Conservation (phyloP, 2,329 filamentous ascomycete species). For the Colletotrichum aenigma region DNA sequence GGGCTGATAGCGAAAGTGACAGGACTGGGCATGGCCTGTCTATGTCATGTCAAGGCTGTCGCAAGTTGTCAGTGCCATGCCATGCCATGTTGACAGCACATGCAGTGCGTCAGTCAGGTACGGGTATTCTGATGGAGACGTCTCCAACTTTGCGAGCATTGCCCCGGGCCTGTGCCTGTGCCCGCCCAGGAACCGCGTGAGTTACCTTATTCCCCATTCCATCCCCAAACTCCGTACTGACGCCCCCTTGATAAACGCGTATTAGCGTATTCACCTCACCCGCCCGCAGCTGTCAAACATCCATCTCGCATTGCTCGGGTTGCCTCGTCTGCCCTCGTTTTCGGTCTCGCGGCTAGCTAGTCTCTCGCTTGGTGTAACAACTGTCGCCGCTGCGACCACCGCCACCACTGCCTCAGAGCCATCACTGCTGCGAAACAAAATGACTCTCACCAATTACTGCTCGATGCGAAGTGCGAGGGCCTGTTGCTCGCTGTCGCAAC, state of each 20-base stretch:
- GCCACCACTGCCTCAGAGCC: background rate
- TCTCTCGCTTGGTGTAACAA: background rate
- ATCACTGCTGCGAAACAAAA: background rate
- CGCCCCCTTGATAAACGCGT: background rate
- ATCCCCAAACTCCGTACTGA: background rate
- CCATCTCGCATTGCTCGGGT: background rate
- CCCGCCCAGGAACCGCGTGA: background rate
- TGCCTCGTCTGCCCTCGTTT: background rate
- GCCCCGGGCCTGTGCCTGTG: background rate
- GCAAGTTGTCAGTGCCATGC: background rate
- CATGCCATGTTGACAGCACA: background rate
- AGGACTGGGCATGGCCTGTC: background rate
- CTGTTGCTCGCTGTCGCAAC: background rate
- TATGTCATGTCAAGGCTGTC: background rate
- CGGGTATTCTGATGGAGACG: background rate
- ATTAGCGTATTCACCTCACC: background rate
- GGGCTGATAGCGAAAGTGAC: background rate
- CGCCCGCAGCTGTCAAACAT: background rate
- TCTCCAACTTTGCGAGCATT: background rate
- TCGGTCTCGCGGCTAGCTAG: background rate
- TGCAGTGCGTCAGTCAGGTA: background rate
- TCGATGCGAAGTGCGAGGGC: background rate
- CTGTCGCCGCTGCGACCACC: background rate
- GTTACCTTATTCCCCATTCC: background rate
- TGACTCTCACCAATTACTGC: background rate